Base-by-base conservation (phyloP, 2,329 filamentous ascomycete species). In the Penicillium sp. region DNA sequence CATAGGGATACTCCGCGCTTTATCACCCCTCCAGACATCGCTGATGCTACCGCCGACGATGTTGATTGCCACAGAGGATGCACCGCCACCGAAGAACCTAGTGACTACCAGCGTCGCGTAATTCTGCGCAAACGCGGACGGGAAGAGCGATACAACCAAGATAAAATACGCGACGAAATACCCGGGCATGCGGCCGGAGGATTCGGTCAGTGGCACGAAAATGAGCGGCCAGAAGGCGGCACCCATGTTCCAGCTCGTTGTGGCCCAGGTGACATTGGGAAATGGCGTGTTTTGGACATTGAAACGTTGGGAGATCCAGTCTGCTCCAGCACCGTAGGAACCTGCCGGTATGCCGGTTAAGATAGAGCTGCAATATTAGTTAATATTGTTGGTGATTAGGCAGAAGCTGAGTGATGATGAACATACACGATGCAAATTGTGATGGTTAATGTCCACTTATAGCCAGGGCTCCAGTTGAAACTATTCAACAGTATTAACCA, bases 101-200 rank as follows among this genome's bases (percentile, higher is more conserved):
- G 74, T 75, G 0, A 77, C 67, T 2, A 78, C 70, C 3, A 79
- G 56, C 0, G 76, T 78, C 0, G 76, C 75, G 48, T 76, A 78
- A 48, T 78, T 78, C 4, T 70, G 65, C 2, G 76, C 75, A 32
- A 78, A 67, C 0, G 73, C 75, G 18, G 74, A 76, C 4, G 72
- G 70, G 36, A 79, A 70, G 4, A 76, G 63, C 18, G 74, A 76
- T 7, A 76, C 60, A 13, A 77, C 70, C 10, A 79, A 60, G 23
- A 74, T 63, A 7, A 73, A 65, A 52, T 78, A 78, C 3, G 75
- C 65, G 4, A 71, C 70, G 36, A 78, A 67, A 38, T 78, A 78
- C 4, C 75, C 76, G 4, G 72, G 73, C 62, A 75, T 70, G 2
- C 77, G 72, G 5, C 76, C 76, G 26, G 74, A 75, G 4, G 71